A percentile compares a stretch with the other conserved stretches of the same genome.
These are phyloP conservation scores for Astrothelium macrocarpum DNA, from an alignment of 495 filamentous ascomycete genomes.

Conservation along the genomic window DNA sequence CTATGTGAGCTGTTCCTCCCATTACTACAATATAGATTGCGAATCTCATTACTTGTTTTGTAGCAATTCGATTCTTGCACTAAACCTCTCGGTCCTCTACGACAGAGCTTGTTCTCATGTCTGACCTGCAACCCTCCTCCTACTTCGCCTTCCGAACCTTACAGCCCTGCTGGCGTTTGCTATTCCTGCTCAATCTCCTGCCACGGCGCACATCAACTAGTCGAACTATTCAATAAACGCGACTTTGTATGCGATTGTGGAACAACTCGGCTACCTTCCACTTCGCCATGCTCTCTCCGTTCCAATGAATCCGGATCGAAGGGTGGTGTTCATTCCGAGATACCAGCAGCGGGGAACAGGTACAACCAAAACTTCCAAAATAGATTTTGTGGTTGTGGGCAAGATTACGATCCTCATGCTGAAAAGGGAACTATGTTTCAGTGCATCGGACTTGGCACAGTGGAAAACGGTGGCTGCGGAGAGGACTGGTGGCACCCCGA, in stretches of 20 bases:
- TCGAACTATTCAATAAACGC: conserved; percentile 92
- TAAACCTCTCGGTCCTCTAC: conserved; percentile 70
- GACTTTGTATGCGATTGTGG: conserved; percentile 97
- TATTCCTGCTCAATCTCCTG: conserved; percentile 95
- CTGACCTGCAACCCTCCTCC: conserved; percentile 85
- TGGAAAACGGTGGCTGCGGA: conserved; percentile 77
- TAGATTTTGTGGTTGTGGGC: conserved; percentile 80
- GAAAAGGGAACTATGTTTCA: conserved; percentile 99
- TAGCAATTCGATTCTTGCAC: conserved; percentile 91
- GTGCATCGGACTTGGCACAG: conserved; percentile 75
- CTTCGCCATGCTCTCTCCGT: conserved; percentile 66
- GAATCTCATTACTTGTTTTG: conserved; percentile 11
- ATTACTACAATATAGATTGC: neutral
- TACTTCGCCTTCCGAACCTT: conserved; percentile 46
- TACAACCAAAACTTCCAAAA: conserved; percentile 96
- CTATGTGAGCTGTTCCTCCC: conserved; percentile 48
- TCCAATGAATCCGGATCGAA: conserved; percentile 66
- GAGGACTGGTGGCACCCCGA: conserved; percentile 99
- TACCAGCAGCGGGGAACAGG: conserved; percentile 60
- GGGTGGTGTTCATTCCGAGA: conserved; percentile 64
- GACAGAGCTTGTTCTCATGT: conserved; percentile 81
- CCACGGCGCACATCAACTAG: conserved; percentile 87
- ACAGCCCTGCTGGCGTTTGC: conserved; percentile 74
- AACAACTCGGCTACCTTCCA: conserved; percentile 61
- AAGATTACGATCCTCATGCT: conserved; percentile 71